Conservation (phyloP, 495 filamentous ascomycete genomes). For the Oidiodendron maius region DNA sequence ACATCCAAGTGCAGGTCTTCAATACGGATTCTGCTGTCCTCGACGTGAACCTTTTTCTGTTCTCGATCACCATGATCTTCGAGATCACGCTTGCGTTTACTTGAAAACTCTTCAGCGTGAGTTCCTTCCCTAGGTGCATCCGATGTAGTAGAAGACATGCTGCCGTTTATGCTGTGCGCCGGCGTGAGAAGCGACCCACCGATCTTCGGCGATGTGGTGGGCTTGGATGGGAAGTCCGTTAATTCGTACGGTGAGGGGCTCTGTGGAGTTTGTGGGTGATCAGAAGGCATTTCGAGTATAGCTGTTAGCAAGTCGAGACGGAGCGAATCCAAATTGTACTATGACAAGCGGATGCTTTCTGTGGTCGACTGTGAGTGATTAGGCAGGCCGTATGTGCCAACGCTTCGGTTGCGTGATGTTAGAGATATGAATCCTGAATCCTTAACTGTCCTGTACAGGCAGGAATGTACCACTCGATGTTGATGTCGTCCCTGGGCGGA, state of each 20-base stretch:
- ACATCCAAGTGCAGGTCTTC: constrained; percentile 50
- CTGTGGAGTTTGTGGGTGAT: constrained; percentile 54
- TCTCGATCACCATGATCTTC: constrained; percentile 41
- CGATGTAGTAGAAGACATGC: constrained; percentile 30
- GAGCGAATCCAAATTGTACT: no score
- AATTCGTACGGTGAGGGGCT: constrained; percentile 36
- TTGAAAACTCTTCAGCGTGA: constrained; percentile 33
- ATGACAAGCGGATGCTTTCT: no score
- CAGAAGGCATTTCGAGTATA: constrained; percentile 28
- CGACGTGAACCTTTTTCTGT: constrained; percentile 49
- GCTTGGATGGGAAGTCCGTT: constrained; percentile 9
- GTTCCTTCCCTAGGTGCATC: constrained; percentile 35
- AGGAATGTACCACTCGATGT: no score
- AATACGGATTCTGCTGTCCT: constrained; percentile 47
- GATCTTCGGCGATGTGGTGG: constrained; percentile 9
- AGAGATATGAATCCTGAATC: no score
- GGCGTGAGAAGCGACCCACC: constrained; percentile 26
- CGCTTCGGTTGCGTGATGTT: no score
- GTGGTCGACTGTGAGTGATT: no score
- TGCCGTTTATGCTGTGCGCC: constrained; percentile 53
- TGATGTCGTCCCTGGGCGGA: background rate
- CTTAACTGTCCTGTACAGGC: no score
- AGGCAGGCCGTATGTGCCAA: no score
- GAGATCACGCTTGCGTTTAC: constrained; percentile 48
- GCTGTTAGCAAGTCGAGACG: no score